Conservation (phyloP, 495 filamentous ascomycete species). For the Penicillium canariense region DNA sequence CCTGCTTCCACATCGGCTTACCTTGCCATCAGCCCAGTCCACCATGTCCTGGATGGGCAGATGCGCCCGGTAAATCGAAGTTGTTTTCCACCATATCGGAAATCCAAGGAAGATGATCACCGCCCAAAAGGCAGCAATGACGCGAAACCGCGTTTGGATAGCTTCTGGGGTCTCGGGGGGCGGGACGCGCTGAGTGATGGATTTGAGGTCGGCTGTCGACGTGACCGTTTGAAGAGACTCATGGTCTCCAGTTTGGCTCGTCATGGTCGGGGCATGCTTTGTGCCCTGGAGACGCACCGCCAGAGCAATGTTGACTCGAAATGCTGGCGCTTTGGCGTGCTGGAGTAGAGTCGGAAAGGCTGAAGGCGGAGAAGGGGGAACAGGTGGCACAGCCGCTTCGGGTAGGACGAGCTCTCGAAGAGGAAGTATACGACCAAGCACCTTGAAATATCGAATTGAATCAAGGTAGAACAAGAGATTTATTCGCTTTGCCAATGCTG, state of each 20-base stretch:
- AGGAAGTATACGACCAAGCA: neutral
- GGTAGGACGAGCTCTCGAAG: neutral
- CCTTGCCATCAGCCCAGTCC: slow-evolving; percentile 90
- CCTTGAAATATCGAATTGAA: neutral
- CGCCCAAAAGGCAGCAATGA: slow-evolving; percentile 89
- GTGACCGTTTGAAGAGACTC: slow-evolving; percentile 30
- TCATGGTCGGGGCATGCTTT: slow-evolving; percentile 47
- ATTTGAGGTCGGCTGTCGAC: slow-evolving; percentile 15
- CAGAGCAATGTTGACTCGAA: slow-evolving; percentile 10
- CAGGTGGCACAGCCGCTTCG: slow-evolving; percentile 9
- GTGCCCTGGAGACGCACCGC: slow-evolving; percentile 8
- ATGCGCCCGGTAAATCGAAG: slow-evolving; percentile 83
- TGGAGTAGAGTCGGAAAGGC: slow-evolving; percentile 4
- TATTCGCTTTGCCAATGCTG: too few species aligned
- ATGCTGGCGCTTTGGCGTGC: neutral
- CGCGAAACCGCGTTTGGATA: slow-evolving; percentile 61
- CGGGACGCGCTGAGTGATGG: slow-evolving; percentile 46
- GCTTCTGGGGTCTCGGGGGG: slow-evolving; percentile 73
- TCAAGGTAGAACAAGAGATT: neutral
- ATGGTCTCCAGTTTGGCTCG: slow-evolving; percentile 36
- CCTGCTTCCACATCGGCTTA: slow-evolving; percentile 32
- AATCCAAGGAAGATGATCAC: slow-evolving; percentile 81
- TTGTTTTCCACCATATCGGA: slow-evolving; percentile 97
- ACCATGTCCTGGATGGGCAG: slow-evolving; percentile 85
- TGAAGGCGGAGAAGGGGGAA: slow-evolving; percentile 26